Evolutionary conservation across 306 rosid species (phyloP).

Genomic region (Dryas octopetala): DNA sequence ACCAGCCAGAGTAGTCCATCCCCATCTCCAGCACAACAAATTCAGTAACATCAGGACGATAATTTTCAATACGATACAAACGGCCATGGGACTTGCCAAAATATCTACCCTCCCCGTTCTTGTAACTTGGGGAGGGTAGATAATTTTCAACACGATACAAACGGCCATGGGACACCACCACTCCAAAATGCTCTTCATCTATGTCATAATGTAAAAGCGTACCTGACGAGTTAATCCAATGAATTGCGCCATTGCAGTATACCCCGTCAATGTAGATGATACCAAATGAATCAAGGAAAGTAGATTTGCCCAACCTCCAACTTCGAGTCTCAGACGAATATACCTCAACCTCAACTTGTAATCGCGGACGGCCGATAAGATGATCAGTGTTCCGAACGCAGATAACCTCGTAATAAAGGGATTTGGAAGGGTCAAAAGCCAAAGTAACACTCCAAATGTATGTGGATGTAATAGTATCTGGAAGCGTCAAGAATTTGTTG

Average conservation of each 20-base stretch:
- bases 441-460: background rate
- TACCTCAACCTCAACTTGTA: too few relatives aligned
- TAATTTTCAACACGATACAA: too few relatives aligned
- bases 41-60: background rate
- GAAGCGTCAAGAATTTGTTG: background rate
- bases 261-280: background rate
- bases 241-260: slow-evolving; percentile 19
- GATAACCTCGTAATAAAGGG: background rate
- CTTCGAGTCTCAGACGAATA: too few relatives aligned
- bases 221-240: background rate
- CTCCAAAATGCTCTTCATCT: background rate
- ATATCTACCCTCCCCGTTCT: background rate
- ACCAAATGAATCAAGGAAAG: too few relatives aligned
- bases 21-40: slow-evolving; percentile 28
- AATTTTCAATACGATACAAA: slow-evolving; percentile 14
- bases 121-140: slow-evolving; percentile 2
- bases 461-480: background rate
- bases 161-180: background rate
- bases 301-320: too few relatives aligned
- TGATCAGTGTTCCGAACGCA: background rate
- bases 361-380: too few relatives aligned
- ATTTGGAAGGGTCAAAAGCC: slow-evolving; percentile 1
- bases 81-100: slow-evolving; percentile 21
- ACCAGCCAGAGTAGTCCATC: slow-evolving; percentile 27
- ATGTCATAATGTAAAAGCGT: slow-evolving; percentile 4